Percentiles rank a stretch among this genome's conserved stretches.
These are phyloP conservation scores for Coniochaeta sp. DNA, from an alignment of 2,329 filamentous ascomycete species.

Conservation along the genomic window DNA sequence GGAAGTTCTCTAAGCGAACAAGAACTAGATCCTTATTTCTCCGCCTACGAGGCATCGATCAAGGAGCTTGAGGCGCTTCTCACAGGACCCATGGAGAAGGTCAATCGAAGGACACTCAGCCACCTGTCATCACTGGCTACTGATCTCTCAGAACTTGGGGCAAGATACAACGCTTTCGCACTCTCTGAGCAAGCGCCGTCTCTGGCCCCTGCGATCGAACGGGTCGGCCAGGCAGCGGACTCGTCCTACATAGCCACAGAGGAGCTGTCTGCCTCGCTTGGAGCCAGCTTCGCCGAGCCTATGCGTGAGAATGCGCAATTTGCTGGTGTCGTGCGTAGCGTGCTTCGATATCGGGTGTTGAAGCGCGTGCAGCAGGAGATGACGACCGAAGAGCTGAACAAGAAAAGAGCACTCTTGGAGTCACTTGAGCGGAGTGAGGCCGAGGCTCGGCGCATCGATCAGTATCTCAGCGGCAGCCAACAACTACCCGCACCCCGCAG, in stretches of 20 bases:
- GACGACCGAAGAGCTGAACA: conserved; percentile 85
- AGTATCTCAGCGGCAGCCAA: conserved; percentile 74
- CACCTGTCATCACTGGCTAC: conserved; percentile 78
- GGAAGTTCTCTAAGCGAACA: conserved; percentile 71
- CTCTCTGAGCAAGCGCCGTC: conserved; percentile 85
- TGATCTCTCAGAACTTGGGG: conserved; percentile 87
- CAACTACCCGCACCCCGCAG: conserved; percentile 57
- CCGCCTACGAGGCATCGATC: conserved; percentile 84
- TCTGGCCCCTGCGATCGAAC: conserved; percentile 86
- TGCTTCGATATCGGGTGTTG: conserved; percentile 81
- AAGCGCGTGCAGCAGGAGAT: conserved; percentile 97
- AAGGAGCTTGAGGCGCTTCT: conserved; percentile 85
- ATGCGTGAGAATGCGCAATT: conserved; percentile 98
- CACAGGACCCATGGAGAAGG: conserved; percentile 92
- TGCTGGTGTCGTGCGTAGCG: conserved; percentile 82
- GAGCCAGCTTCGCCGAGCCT: conserved; percentile 90
- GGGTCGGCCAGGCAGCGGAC: conserved; percentile 89
- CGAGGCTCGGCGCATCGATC: conserved; percentile 87
- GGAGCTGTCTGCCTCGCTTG: conserved; percentile 79
- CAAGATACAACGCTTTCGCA: conserved; percentile 95
- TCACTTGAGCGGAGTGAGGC: conserved; percentile 89
- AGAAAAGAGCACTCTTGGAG: conserved; percentile 75
- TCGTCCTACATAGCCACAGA: conserved; percentile 94
- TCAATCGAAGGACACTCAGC: conserved; percentile 80
- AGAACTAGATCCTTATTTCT: conserved; percentile 93